Evolutionary conservation across 805 yeast genomes (phyloP), one percentile per base, ranked within the genome.

Genomic region (Isabelozyma heimii): DNA sequence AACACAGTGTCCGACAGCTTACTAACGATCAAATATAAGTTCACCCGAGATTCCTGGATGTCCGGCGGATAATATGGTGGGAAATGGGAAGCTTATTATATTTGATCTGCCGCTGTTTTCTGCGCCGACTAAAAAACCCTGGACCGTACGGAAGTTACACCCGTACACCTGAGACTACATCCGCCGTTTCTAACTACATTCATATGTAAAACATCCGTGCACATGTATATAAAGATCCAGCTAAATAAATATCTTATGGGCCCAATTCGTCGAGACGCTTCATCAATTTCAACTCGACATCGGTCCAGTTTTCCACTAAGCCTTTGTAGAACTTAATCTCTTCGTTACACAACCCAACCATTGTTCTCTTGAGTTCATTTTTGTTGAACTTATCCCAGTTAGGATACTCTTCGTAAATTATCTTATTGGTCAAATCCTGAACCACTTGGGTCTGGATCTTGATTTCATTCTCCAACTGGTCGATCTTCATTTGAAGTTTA

Each of bases 321-420:
- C 79, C 79, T 51, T 80, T 76, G 66, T 87, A 92, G 60, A 88
- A 90, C 26, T 79, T 76, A 47, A 89, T 82, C 66, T 92, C 87
- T 52, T 82, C 82, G 54, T 87, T 87, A 44, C 96, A 87, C 49
- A 92, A 72, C n/a, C 79, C 78, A 8, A 82, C 72, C 69, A 92
- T 76, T 1, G 95, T 80, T 28, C 77, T 75, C 60, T 85, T 84
- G 63, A 91, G 75, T 67, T 92, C 97, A 37, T 77, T 74, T 28
- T 89, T 81, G 66, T 91, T 91, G 52, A 89, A 87, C 20, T 75
- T 77, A 58, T 92, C 96, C 75, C 95, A 92, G 52, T 84, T 69
- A 4, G 77, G 79, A 55, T 76, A 81, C 57, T 81, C 85, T 49
- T 72, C 78, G 38, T 72, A 66, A 35, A 81, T 64, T 7, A 81